A percentile compares a stretch with the other conserved stretches of the same genome.
Conservation (phyloP, 176 grass and related monocot species). For the Puya raimondii region DNA sequence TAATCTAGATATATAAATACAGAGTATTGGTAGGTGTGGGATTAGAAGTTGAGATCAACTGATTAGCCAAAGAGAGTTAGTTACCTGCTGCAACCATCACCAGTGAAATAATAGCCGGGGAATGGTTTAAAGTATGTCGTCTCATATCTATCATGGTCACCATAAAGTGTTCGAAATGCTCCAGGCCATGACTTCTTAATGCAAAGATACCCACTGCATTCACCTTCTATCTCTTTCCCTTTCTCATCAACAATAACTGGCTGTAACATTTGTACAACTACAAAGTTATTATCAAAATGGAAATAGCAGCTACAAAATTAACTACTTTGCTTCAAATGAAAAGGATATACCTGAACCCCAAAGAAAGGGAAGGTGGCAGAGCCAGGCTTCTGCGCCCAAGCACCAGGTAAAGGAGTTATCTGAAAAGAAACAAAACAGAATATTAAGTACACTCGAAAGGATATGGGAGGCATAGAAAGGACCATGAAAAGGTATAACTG, state of each 20-base stretch:
- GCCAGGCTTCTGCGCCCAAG: slow-evolving; percentile 92
- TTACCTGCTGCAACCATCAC: slow-evolving; percentile 97
- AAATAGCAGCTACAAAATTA: background rate
- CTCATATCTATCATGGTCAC: slow-evolving; percentile 97
- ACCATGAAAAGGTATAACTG: background rate
- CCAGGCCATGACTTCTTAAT: slow-evolving; percentile 97
- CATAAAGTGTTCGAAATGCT: slow-evolving; percentile 85
- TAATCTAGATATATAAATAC: background rate
- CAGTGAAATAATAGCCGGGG: slow-evolving; percentile 92
- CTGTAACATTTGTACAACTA: slow-evolving; percentile 29
- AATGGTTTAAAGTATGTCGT: slow-evolving; percentile 99
- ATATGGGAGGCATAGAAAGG: background rate
- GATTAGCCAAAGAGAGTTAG: background rate
- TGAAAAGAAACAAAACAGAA: slow-evolving; percentile 23
- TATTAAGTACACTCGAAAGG: slow-evolving; percentile 1
- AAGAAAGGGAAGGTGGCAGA: slow-evolving; percentile 97
- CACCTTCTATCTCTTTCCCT: slow-evolving; percentile 75
- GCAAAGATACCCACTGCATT: slow-evolving; percentile 99
- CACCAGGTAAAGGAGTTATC: slow-evolving; percentile 91
- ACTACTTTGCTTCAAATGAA: too few relatives aligned
- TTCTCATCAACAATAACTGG: slow-evolving; percentile 90
- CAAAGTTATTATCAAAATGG: slow-evolving; percentile 5
- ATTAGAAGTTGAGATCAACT: too few relatives aligned
- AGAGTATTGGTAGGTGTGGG: background rate
- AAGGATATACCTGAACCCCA: slow-evolving; percentile 65